Conservation (phyloP, 441 rosid genomes). For the Viola pubescens region DNA sequence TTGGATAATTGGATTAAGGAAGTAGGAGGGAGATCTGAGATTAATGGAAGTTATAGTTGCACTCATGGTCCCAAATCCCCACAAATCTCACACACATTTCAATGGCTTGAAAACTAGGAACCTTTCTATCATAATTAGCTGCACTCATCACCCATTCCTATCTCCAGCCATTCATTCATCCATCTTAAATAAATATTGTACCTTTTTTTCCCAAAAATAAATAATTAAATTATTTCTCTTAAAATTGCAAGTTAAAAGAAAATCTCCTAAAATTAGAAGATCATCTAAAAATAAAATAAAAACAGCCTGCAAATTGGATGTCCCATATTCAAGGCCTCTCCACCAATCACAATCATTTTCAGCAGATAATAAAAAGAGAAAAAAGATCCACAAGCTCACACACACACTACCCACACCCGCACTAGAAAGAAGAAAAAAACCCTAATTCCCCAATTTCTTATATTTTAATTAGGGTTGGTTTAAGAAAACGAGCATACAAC, state of each 20-base stretch:
- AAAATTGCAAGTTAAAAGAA: constrained; percentile 4
- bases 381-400: neutral
- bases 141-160: neutral
- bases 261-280: neutral
- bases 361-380: neutral
- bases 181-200: too few species aligned
- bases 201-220: neutral
- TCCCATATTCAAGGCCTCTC: constrained; percentile 15
- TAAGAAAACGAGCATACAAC: too few species aligned
- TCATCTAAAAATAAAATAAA: neutral
- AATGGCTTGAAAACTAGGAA: constrained; percentile 12
- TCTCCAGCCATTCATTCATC: neutral
- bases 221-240: neutral
- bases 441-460: neutral
- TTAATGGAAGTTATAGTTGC: neutral
- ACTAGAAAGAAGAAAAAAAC: neutral
- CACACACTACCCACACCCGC: too few species aligned
- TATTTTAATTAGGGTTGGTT: too few species aligned
- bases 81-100: constrained; percentile 21
- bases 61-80: constrained; percentile 18
- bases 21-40: too few species aligned
- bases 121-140: constrained; percentile 20
- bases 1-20: too few species aligned
- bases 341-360: constrained; percentile 21
- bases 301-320: constrained; percentile 1